These are phyloP conservation scores for Globisporangium paroecandrum DNA, from an alignment of 352 stramenopile species.

Conservation along the genomic window DNA sequence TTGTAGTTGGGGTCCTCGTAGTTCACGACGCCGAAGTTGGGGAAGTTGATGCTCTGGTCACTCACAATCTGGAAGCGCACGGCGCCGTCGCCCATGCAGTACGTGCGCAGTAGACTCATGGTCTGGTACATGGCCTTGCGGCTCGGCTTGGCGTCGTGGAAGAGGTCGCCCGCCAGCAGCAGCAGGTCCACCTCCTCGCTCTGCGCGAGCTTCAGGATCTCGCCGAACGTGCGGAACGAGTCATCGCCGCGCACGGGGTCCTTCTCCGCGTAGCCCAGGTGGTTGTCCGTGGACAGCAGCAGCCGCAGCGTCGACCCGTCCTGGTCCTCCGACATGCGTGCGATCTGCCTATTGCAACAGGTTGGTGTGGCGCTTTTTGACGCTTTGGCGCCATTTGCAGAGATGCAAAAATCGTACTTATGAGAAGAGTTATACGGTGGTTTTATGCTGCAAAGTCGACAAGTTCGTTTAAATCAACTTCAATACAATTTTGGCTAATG, in stretches of 20 bases:
- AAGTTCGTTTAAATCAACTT: not conserved
- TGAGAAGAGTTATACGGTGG: not conserved
- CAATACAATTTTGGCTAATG: too few relatives aligned
- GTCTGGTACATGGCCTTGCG: constrained; percentile 95
- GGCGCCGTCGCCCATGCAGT: constrained; percentile 91
- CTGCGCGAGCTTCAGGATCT: constrained; percentile 78
- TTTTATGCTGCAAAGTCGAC: not conserved
- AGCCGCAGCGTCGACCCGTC: constrained; percentile 72
- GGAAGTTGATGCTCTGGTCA: constrained; percentile 89
- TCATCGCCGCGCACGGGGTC: constrained; percentile 95
- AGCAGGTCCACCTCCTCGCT: constrained; percentile 87
- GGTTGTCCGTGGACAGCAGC: constrained; percentile 98
- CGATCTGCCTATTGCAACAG: not conserved
- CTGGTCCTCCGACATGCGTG: constrained; percentile 15
- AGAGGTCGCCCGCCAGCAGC: constrained; percentile 97
- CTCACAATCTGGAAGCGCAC: constrained; percentile 89
- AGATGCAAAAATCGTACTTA: not conserved
- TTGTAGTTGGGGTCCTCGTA: constrained; percentile 96
- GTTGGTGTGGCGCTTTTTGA: not conserved
- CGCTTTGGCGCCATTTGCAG: constrained; percentile 4
- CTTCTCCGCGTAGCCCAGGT: constrained; percentile 96
- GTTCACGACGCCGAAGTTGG: constrained; percentile 92
- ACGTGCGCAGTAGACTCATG: constrained; percentile 94
- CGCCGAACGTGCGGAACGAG: constrained; percentile 87
- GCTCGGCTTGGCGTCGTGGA: constrained; percentile 99